Conservation (phyloP, 495 filamentous ascomycete genomes). For the Neurospora sublineolata region DNA sequence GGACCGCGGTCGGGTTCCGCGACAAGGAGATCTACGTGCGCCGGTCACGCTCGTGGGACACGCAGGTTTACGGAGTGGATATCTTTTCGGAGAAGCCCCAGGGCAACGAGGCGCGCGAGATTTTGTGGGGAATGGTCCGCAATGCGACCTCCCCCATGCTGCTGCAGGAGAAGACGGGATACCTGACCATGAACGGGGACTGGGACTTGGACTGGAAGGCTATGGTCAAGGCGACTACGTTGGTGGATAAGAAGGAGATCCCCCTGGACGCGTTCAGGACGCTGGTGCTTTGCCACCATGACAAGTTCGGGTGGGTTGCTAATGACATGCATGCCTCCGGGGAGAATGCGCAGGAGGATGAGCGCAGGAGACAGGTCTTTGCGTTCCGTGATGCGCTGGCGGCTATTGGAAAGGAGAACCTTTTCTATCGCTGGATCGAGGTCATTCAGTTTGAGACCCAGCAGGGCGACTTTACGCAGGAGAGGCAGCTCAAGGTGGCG, state of each 20-base stretch:
- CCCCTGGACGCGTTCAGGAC: constrained; percentile 48
- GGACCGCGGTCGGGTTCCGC: constrained; percentile 56
- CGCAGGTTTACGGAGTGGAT: constrained; percentile 24
- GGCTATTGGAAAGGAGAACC: constrained; percentile 62
- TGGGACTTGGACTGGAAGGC: constrained; percentile 73
- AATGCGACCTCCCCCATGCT: constrained; percentile 50
- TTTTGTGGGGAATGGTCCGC: constrained; percentile 25
- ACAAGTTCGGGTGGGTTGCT: constrained; percentile 54
- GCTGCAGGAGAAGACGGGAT: constrained; percentile 60
- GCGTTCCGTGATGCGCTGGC: constrained; percentile 60
- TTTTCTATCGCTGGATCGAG: constrained; percentile 83
- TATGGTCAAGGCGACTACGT: constrained; percentile 56
- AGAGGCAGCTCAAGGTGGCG: constrained; percentile 55
- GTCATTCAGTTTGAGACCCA: constrained; percentile 71
- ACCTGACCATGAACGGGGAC: constrained; percentile 61
- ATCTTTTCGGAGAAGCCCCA: constrained; percentile 1
- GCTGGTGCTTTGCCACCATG: constrained; percentile 53
- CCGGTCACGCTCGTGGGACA: constrained; percentile 50
- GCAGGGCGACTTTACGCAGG: constrained; percentile 57
- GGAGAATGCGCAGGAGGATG: constrained; percentile 41
- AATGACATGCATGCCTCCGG: constrained; percentile 36
- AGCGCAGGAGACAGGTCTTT: constrained; percentile 51
- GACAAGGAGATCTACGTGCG: constrained; percentile 66
- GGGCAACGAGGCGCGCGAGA: constrained; percentile 11
- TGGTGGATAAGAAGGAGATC: constrained; percentile 50